These are phyloP conservation scores for Emericellopsis terricola DNA, from an alignment of 495 filamentous ascomycete genomes.

Conservation along the genomic window DNA sequence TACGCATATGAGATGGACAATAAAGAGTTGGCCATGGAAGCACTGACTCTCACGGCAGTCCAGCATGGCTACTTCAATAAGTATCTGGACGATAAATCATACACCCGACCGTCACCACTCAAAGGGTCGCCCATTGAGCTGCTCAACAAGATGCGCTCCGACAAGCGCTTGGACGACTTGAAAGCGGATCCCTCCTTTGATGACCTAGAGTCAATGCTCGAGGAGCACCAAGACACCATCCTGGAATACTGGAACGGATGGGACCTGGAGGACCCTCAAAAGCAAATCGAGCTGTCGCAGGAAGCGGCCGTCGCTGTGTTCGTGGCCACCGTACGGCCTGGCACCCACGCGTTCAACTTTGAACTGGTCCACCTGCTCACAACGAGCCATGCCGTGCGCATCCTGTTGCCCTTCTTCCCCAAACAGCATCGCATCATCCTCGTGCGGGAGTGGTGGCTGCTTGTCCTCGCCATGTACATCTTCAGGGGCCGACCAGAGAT, in stretches of 20 bases:
- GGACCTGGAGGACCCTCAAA: conserved; percentile 40
- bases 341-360: conserved; percentile 60
- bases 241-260: conserved; percentile 83
- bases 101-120: conserved; percentile 35
- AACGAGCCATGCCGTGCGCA: conserved; percentile 70
- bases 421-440: conserved; percentile 50
- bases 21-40: conserved; percentile 70
- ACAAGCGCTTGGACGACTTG: conserved; percentile 37
- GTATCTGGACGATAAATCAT: conserved; percentile 55
- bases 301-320: conserved; percentile 57
- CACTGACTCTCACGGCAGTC: conserved; percentile 49
- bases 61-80: conserved; percentile 62
- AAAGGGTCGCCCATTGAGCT: conserved; percentile 45
- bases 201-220: conserved; percentile 50
- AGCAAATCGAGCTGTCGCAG: conserved; percentile 64
- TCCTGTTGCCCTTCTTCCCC: conserved; percentile 65
- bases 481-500: conserved; percentile 54
- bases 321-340: conserved; percentile 36
- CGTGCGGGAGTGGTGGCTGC: conserved; percentile 76
- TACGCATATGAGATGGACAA: conserved; percentile 74
- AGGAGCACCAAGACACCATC: conserved; percentile 46
- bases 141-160: conserved; percentile 37
- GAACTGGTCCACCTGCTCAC: conserved; percentile 70
- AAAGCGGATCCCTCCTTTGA: conserved; percentile 37
- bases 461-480: conserved; percentile 62